Evolutionary conservation across 2,329 filamentous ascomycete species (phyloP).

Genomic region (Phyllosticta paracitricarpa): DNA sequence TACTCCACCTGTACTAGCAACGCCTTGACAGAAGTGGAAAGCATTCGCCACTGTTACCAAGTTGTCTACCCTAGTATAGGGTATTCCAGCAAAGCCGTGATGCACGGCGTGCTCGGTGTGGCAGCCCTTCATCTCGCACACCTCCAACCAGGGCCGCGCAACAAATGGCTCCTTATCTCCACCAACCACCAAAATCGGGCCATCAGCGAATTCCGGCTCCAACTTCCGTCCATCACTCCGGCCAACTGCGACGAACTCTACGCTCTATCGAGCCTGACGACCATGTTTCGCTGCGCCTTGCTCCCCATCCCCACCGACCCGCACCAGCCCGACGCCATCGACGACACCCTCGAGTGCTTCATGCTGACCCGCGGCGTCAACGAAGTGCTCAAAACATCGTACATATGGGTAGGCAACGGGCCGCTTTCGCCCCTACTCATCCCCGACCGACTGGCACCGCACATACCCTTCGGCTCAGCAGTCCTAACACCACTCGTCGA

Average conservation of each 20-base stretch:
- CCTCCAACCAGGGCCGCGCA: conserved; percentile 13
- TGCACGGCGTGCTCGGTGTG: conserved; percentile 11
- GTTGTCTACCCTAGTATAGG: conserved; percentile 4
- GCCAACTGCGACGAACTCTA: conserved; percentile 24
- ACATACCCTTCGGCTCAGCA: conserved; percentile 4
- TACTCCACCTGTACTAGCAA: conserved; percentile 9
- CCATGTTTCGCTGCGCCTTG: conserved; percentile 4
- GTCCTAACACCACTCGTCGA: conserved; percentile 1
- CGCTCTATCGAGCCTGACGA: conserved; percentile 6
- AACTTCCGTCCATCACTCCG: conserved; percentile 20
- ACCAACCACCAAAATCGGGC: conserved; percentile 28
- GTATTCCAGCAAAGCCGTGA: conserved; percentile 9
- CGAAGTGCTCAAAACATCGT: conserved; percentile 14
- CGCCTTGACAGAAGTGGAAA: conserved; percentile 7
- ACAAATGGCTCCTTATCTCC: conserved; percentile 23
- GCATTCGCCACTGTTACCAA: conserved; percentile 7
- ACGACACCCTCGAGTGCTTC: conserved; percentile 26
- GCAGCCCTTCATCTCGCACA: conserved; percentile 9
- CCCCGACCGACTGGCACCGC: not conserved
- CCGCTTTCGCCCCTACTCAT: conserved; percentile 3
- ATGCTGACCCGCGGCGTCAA: conserved; percentile 26
- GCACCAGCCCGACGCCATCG: conserved; percentile 15
- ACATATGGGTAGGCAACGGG: not conserved
- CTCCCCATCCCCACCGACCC: conserved; percentile 8
- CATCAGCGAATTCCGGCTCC: conserved; percentile 22